These are phyloP conservation scores for Candida dendrica DNA, from an alignment of 805 yeast species.

Conservation along the genomic window DNA sequence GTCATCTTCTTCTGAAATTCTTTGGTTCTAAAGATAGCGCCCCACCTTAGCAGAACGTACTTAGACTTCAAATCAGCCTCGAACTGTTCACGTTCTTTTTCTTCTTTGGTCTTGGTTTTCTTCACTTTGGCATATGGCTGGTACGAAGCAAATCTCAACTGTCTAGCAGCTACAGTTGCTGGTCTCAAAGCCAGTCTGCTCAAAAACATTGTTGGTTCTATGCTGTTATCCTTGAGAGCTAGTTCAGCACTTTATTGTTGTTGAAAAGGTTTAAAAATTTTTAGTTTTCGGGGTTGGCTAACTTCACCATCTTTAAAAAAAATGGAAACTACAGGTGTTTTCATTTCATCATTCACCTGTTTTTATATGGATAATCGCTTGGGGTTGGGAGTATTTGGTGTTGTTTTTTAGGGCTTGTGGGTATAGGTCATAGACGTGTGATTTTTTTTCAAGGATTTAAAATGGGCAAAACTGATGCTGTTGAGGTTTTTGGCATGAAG, in stretches of 20 bases:
- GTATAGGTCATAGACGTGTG: too few relatives aligned
- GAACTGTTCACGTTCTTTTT: conserved; percentile 23
- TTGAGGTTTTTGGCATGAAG: not conserved
- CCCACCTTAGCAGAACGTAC: conserved; percentile 38
- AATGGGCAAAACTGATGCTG: not conserved
- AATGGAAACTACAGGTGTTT: too few relatives aligned
- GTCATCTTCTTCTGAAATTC: conserved; percentile 59
- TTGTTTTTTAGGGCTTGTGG: not conserved
- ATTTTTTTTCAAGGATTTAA: not conserved
- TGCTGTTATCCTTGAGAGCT: not conserved
- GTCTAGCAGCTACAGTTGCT: not conserved
- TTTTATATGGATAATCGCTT: too few relatives aligned
- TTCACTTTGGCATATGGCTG: conserved; percentile 5
- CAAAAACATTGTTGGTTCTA: not conserved
- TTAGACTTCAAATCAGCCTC: conserved; percentile 27
- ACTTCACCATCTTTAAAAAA: not conserved
- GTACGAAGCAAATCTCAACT: conserved; percentile 3
- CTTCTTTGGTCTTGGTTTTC: conserved; percentile 23
- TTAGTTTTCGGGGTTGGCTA: not conserved
- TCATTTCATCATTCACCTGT: too few relatives aligned
- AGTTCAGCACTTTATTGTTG: too few relatives aligned
- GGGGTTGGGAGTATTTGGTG: not conserved
- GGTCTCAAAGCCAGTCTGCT: not conserved
- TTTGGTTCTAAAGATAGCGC: conserved; percentile 45
- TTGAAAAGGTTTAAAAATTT: too few relatives aligned